A percentile compares a stretch with the other conserved stretches of the same genome.
Conservation (phyloP, 495 filamentous ascomycete species). For the Lophiotrema nucula region DNA sequence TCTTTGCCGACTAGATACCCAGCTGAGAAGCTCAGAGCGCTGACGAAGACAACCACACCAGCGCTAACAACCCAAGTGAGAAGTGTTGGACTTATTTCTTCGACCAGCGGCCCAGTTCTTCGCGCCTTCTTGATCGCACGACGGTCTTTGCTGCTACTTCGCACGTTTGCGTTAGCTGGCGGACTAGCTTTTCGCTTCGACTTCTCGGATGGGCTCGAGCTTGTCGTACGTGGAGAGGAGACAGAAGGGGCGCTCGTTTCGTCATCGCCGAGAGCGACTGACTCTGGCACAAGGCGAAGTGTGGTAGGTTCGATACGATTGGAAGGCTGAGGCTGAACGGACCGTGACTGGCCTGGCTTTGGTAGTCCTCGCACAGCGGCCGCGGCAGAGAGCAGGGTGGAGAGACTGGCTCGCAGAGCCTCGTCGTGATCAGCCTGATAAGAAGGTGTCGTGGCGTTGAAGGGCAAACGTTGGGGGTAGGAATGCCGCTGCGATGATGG, state of each 20-base stretch:
- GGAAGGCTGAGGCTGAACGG: background rate
- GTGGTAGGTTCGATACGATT: conserved; percentile 52
- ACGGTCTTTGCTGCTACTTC: conserved; percentile 33
- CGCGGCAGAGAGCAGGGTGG: conserved; percentile 89
- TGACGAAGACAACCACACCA: conserved; percentile 87
- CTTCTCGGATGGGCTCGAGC: conserved; percentile 21
- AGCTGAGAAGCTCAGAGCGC: conserved; percentile 88
- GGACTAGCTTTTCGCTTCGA: conserved; percentile 38
- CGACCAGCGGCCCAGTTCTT: conserved; percentile 32
- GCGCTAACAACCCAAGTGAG: conserved; percentile 91
- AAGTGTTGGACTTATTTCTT: conserved; percentile 65
- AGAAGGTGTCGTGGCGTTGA: conserved; percentile 68
- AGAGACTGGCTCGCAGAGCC: conserved; percentile 84
- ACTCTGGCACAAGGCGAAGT: conserved; percentile 71
- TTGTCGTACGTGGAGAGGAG: conserved; percentile 23
- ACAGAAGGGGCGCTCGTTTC: conserved; percentile 28
- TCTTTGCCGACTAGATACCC: conserved; percentile 87
- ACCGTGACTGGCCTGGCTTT: conserved; percentile 52
- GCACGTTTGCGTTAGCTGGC: background rate
- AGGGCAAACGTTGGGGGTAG: conserved; percentile 50
- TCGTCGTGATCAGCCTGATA: conserved; percentile 88
- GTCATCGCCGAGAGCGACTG: conserved; percentile 60
- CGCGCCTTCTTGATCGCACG: conserved; percentile 32
- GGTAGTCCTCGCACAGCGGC: conserved; percentile 81
- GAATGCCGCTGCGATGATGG: conserved; percentile 41